Base-by-base conservation (phyloP, 2,329 filamentous ascomycete species). In the Chaetomium sp. region DNA sequence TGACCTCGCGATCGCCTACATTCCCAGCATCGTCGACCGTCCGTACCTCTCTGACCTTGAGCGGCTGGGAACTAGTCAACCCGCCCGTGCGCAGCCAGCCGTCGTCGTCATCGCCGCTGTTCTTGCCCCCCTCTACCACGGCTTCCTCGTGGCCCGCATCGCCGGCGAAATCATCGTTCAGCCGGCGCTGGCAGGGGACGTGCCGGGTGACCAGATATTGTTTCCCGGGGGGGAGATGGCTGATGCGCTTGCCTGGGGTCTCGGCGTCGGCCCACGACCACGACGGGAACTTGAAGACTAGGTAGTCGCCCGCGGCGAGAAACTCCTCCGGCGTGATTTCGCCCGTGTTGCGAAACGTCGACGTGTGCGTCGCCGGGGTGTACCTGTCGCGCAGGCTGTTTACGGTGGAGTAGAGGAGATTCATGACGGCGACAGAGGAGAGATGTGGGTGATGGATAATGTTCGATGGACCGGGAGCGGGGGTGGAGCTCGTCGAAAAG, bases 261-360 rank as follows among this genome's bases (percentile, higher is more conserved):
- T 92, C 88, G 63, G 92, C 91, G 66, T 94, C 89, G 62, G 88
- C 85, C 94, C 94, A 99, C 49, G 89, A 88, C 94, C 94, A 99
- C 56, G 92, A 95, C 7, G 92, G 94, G 74, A 99, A 99, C 77
- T 96, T 97, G 84, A 95, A 96, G 68, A 96, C 91, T 40, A 99
- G 85, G 71, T 97, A 99, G 76, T 99, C 94, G 65, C 94, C 94
- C 3, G 94, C 94, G 4, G 88, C 87, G 50, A 96, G 80, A 72
- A 99, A 99, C 79, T 99, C 94, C 68, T 96, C 92, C 14, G 92
- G 92, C 0, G 92, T 97, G 73, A 99, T 94, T 76, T 97, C 89
- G 62, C 94, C 94, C 4, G 91, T 96, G 66, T 84, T 81, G 65
- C 92, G 89, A 74, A 99, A 99, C 62, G 89, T 97, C 3, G 92